Conservation (phyloP, 2,329 filamentous ascomycete species). For the Amylocarpus encephaloides region DNA sequence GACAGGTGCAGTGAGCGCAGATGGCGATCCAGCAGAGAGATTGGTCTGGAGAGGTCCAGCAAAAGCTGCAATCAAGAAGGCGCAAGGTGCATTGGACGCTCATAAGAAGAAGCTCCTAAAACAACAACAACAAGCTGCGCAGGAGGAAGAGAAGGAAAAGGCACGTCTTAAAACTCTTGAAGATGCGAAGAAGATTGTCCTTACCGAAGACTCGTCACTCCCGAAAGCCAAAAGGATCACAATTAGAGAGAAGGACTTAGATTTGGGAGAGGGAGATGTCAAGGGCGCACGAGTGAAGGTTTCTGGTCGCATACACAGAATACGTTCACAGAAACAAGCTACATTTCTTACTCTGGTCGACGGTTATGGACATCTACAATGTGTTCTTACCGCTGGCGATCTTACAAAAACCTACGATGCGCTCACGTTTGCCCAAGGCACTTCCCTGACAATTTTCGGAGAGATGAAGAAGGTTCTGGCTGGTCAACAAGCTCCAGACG, state of each 20-base stretch:
- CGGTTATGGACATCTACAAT: constrained; percentile 80
- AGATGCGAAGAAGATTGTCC: constrained; percentile 72
- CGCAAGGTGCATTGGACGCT: constrained; percentile 63
- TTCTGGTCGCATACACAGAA: constrained; percentile 73
- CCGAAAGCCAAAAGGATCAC: constrained; percentile 70
- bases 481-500: constrained; percentile 60
- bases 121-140: constrained; percentile 64
- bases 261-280: constrained; percentile 49
- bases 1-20: constrained; percentile 52
- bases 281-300: constrained; percentile 73
- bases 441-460: constrained; percentile 61
- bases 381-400: constrained; percentile 65
- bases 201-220: constrained; percentile 63
- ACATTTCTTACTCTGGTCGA: constrained; percentile 83
- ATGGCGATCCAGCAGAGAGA: constrained; percentile 57
- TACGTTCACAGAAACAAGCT: constrained; percentile 75
- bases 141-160: constrained; percentile 66
- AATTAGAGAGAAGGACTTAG: constrained; percentile 63
- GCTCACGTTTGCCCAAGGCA: constrained; percentile 63
- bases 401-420: constrained; percentile 73
- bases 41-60: constrained; percentile 74
- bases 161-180: constrained; percentile 65
- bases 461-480: constrained; percentile 62
- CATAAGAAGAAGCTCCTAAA: constrained; percentile 82
- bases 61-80: constrained; percentile 83